Conservation (phyloP, 257 asterid genomes). For the Petrea volubilis region DNA sequence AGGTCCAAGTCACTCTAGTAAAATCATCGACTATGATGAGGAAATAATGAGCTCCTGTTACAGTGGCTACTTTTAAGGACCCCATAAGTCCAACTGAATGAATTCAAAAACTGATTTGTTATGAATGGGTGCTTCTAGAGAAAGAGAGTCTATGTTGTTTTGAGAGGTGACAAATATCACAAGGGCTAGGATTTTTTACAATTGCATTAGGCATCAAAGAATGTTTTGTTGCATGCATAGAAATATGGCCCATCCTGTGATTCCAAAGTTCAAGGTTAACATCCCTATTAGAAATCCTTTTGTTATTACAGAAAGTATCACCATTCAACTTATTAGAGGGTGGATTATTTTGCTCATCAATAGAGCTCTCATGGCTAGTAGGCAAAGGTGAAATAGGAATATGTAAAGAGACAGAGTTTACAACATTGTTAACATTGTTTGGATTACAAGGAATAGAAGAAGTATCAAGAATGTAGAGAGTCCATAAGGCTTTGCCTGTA, state of each 20-base stretch:
- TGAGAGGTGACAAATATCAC: neutral
- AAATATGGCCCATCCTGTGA: neutral
- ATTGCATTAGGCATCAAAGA: neutral
- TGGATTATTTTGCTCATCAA: no score
- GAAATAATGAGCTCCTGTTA: neutral
- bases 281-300: no score
- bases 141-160: neutral
- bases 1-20: neutral
- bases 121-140: neutral
- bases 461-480: neutral
- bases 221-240: neutral
- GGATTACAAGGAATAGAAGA: neutral
- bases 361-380: no score
- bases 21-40: slow-evolving; percentile 7
- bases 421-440: no score
- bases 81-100: slow-evolving; percentile 11
- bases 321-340: no score
- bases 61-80: neutral
- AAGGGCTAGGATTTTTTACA: neutral
- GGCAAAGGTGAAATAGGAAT: no score
- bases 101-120: neutral
- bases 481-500: neutral
- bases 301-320: no score
- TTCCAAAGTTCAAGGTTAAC: neutral
- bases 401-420: neutral